A percentile compares a stretch with the other conserved stretches of the same genome.
Conservation (phyloP, 2,329 filamentous ascomycete genomes). For the Stagonosporopsis vannaccii region DNA sequence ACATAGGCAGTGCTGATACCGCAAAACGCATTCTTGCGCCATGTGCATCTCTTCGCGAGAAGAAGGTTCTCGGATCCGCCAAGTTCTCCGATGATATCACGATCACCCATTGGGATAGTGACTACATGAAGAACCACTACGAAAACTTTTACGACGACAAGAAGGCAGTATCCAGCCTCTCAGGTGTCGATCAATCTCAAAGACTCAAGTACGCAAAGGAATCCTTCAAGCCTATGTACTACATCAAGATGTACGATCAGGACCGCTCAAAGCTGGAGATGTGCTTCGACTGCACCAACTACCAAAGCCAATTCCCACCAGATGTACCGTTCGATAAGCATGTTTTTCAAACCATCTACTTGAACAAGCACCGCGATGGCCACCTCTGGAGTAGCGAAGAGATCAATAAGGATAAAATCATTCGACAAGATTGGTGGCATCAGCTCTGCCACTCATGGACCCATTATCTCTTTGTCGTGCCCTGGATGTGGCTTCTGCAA, state of each 20-base stretch:
- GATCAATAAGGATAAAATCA: conserved; percentile 67
- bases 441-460: conserved; percentile 70
- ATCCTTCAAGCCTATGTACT: conserved; percentile 70
- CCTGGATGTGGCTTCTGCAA: conserved; percentile 76
- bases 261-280: conserved; percentile 65
- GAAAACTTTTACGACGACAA: conserved; percentile 65
- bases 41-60: conserved; percentile 68
- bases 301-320: conserved; percentile 73
- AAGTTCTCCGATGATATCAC: conserved; percentile 75
- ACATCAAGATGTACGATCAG: conserved; percentile 65
- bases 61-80: conserved; percentile 72
- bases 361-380: conserved; percentile 63
- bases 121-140: conserved; percentile 73
- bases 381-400: conserved; percentile 67
- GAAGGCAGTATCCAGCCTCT: conserved; percentile 53
- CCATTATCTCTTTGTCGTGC: conserved; percentile 71
- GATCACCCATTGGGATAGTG: conserved; percentile 70
- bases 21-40: conserved; percentile 66
- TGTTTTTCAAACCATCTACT: conserved; percentile 74
- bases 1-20: conserved; percentile 55
- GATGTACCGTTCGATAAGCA: conserved; percentile 64
- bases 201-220: conserved; percentile 57
- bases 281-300: conserved; percentile 78
- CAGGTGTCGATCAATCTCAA: conserved; percentile 51
- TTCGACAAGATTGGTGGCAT: conserved; percentile 72